Evolutionary conservation across 805 yeast genomes (phyloP).

Genomic region (Candida arabinofermentans): DNA sequence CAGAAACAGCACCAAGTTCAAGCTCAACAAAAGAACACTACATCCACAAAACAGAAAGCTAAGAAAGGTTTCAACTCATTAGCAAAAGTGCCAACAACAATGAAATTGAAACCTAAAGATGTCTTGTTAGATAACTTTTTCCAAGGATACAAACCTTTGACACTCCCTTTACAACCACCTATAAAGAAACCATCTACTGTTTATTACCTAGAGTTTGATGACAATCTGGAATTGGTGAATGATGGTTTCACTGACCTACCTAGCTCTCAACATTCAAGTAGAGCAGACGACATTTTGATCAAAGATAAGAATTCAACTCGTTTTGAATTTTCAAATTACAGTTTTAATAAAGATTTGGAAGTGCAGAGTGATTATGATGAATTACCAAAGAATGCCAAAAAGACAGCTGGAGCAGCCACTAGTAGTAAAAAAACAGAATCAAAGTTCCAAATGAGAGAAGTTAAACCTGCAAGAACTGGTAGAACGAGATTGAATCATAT

Average conservation of each 20-base stretch:
- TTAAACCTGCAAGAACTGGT: slow-evolving; percentile 9
- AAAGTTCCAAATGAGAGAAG: slow-evolving; percentile 13
- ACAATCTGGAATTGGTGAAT: slow-evolving; percentile 24
- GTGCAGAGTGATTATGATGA: slow-evolving; percentile 16
- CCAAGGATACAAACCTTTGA: slow-evolving; percentile 34
- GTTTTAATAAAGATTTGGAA: slow-evolving; percentile 19
- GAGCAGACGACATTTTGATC: slow-evolving; percentile 2
- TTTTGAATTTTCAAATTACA: slow-evolving; percentile 22
- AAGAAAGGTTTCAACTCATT: slow-evolving; percentile 32
- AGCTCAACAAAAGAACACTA: slow-evolving; percentile 3
- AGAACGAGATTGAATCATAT: slow-evolving; percentile 16
- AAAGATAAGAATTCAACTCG: slow-evolving; percentile 19
- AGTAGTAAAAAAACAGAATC: slow-evolving; percentile 5
- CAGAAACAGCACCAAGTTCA: slow-evolving; percentile 4
- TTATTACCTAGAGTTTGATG: slow-evolving; percentile 32
- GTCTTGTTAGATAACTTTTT: slow-evolving; percentile 32
- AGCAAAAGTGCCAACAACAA: slow-evolving; percentile 32
- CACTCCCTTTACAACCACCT: slow-evolving; percentile 30
- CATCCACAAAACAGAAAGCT: slow-evolving; percentile 11
- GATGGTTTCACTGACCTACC: slow-evolving; percentile 12
- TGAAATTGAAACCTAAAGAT: slow-evolving; percentile 30
- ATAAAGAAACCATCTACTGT: slow-evolving; percentile 24
- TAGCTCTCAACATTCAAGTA: not conserved
- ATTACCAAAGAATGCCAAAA: not conserved
- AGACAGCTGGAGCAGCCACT: too few relatives aligned